Percentiles rank a stretch among this genome's conserved stretches.
phyloP scores from a whole-genome alignment of 169 alveolate genomes.

The Plasmodium sp. region DNA sequence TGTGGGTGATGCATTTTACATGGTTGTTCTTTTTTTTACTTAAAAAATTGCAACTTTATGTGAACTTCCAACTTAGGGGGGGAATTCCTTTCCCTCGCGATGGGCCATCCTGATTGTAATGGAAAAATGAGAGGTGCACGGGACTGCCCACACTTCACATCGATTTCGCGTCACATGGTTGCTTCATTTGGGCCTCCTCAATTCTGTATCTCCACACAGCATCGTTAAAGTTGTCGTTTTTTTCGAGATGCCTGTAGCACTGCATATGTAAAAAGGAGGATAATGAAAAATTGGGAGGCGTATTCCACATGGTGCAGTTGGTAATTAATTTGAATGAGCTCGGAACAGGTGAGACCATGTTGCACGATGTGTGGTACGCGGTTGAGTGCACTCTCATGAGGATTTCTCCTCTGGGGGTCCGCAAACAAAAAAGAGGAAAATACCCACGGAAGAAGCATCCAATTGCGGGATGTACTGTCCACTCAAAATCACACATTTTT shows the following conservation, averaged over 20 bases:
- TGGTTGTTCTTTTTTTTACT: background rate
- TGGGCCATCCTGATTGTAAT: background rate
- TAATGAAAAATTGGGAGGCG: background rate
- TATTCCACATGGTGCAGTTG: background rate
- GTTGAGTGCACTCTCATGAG: background rate
- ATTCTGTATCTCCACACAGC: conserved; percentile 43
- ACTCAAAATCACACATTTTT: background rate
- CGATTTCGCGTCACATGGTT: background rate
- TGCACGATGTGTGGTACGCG: background rate
- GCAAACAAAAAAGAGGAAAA: background rate
- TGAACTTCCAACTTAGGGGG: background rate
- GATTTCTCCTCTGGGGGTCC: background rate
- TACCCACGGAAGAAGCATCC: background rate
- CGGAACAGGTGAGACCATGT: background rate
- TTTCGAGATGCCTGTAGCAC: conserved; percentile 63
- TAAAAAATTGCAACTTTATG: background rate
- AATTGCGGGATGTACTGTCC: background rate
- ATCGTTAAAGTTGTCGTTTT: conserved; percentile 46
- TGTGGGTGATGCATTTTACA: background rate
- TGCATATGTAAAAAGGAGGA: conserved; percentile 3
- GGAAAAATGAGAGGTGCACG: background rate
- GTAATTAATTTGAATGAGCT: background rate
- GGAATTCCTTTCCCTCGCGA: background rate
- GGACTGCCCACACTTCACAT: background rate
- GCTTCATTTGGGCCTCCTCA: conserved; percentile 1